Percentiles rank a stretch among this genome's conserved stretches.
These are phyloP conservation scores for Atalantia buxifolia DNA, from an alignment of 345 rosid genomes.

Conservation along the genomic window DNA sequence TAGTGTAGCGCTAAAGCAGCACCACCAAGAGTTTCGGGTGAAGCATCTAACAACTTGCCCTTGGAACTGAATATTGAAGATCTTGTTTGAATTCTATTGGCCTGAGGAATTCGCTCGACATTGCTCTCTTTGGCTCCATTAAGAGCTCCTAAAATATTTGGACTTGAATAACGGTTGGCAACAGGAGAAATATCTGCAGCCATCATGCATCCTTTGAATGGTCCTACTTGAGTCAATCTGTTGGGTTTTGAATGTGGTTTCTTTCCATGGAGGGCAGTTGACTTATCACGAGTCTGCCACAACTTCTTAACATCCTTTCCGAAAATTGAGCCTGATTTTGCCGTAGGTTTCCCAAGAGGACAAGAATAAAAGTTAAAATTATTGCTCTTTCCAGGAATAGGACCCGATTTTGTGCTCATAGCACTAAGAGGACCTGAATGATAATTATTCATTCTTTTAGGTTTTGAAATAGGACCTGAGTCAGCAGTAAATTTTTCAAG, in stretches of 20 bases:
- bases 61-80: conserved; percentile 39
- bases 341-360: conserved; percentile 45
- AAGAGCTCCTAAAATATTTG: conserved; percentile 24
- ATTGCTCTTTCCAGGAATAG: conserved; percentile 35
- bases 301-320: conserved; percentile 46
- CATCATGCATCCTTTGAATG: conserved; percentile 74
- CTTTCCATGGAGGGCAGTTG: conserved; percentile 38
- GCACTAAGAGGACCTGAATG: conserved; percentile 78
- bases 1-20: conserved; percentile 91
- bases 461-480: conserved; percentile 43
- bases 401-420: conserved; percentile 48
- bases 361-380: conserved; percentile 58
- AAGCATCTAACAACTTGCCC: conserved; percentile 51
- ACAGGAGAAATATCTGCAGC: conserved; percentile 39
- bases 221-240: conserved; percentile 73
- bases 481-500: conserved; percentile 44
- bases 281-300: conserved; percentile 49
- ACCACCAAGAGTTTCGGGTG: conserved; percentile 81
- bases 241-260: conserved; percentile 46
- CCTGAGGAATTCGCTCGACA: conserved; percentile 20
- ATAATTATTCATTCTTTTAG: conserved; percentile 48
- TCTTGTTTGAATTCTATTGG: conserved; percentile 9
- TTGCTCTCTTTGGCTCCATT: conserved; percentile 38
- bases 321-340: conserved; percentile 59
- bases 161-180: conserved; percentile 36